Evolutionary conservation across 305 asterid species (phyloP), one percentile per base, ranked within the genome.

Genomic region (Fraxinus nigra): DNA sequence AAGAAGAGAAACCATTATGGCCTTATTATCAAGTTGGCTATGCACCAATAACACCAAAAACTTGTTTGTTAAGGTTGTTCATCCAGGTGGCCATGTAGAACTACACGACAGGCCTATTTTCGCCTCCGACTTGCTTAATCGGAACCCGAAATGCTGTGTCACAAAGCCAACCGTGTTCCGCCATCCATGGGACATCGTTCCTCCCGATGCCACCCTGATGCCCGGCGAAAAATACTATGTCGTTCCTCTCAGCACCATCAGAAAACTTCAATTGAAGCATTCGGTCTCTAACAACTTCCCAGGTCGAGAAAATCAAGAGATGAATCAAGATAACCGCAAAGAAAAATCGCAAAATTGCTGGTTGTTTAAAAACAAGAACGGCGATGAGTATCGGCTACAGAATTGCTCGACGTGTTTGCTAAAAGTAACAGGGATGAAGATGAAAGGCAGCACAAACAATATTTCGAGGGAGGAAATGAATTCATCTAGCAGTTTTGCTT

Each of bases 21-120:
- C 73, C 34, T 26, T 84, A 3, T 82, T 91, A 9, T 73, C 87
- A 3, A 85, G 78, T 18, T 92, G 96, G 94, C 16, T 92, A 7
- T 90, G 93, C 80, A 78, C 85, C 16, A 87, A 73, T 32, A 89
- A 83, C 87, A 85, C 83, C 76, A 88, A 83, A 73, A 85, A 73
- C 32, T 24, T 85, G 85, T 84, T 89, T 61, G 92, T 92, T 7
- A 91, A 88, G 85, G 89, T 91, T 82, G 92, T 92, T 37, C 96
- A 92, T 84, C 93, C 94, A 26, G 93, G 97, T 2, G 96, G 96
- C 14, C 94, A 88, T 48, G 90, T 92, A 1, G 97, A 93, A 87
- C 90, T 93, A 32, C 96, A 92, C 48, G 96, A 92, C 83, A 77
- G 92, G 74, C 92, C 93, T 1, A 46, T 92, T 40, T 79, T 85